phyloP scores from a whole-genome alignment of 495 filamentous ascomycete genomes.

The Lasiosphaeria hispida region DNA sequence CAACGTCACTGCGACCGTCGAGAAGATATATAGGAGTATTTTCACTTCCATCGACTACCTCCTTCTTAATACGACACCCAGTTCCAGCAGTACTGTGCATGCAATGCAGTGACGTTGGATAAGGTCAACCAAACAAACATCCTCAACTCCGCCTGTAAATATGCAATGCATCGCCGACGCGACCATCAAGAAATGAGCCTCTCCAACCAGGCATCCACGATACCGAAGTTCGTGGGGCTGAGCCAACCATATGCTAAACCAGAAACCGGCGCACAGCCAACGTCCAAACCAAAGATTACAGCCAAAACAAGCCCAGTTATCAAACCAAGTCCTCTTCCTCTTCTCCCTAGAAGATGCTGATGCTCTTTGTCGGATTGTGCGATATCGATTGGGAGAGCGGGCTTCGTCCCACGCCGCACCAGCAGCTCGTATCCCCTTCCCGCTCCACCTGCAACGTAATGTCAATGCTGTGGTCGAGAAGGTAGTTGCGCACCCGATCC shows the following conservation, averaged over 20 bases:
- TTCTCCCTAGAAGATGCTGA: slow-evolving; percentile 24
- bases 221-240: neutral
- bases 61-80: too few relatives aligned
- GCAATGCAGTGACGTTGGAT: neutral
- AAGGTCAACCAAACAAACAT: neutral
- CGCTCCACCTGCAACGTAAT: slow-evolving; percentile 73
- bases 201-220: too few relatives aligned
- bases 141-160: neutral
- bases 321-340: slow-evolving; percentile 12
- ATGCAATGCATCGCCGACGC: neutral
- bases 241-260: slow-evolving; percentile 3
- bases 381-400: slow-evolving; percentile 22
- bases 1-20: neutral
- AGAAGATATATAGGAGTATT: neutral
- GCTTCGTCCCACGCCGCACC: slow-evolving; percentile 60
- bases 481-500: slow-evolving; percentile 58
- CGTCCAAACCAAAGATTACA: neutral
- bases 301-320: slow-evolving; percentile 5
- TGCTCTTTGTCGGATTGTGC: slow-evolving; percentile 23
- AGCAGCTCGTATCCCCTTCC: slow-evolving; percentile 73
- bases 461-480: slow-evolving; percentile 63
- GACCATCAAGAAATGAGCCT: too few relatives aligned
- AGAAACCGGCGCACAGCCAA: neutral
- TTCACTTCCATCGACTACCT: too few relatives aligned
- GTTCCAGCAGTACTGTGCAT: too few relatives aligned